phyloP scores from a whole-genome alignment of 805 yeast species.

The Pichia phayaonensis region DNA sequence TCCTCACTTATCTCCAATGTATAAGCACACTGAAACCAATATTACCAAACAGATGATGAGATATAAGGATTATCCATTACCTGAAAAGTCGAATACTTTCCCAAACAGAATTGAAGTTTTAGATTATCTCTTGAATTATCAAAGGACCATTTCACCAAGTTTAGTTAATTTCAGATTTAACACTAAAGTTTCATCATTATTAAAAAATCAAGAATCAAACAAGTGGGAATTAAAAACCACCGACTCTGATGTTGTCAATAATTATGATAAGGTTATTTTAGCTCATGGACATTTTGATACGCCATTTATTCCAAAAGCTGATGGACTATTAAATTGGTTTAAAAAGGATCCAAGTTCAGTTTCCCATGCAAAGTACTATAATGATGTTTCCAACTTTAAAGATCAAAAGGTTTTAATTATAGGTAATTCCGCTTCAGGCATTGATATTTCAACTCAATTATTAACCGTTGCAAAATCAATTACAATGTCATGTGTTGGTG shows the following conservation, averaged over 20 bases:
- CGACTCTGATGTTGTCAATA: not conserved
- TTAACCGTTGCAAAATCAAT: slow-evolving; percentile 25
- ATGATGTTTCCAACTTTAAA: slow-evolving; percentile 26
- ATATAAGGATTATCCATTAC: slow-evolving; percentile 25
- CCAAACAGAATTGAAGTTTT: slow-evolving; percentile 57
- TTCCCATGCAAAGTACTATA: slow-evolving; percentile 40
- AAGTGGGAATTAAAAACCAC: slow-evolving; percentile 23
- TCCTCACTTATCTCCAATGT: slow-evolving; percentile 27
- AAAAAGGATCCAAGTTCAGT: slow-evolving; percentile 25
- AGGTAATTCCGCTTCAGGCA: slow-evolving; percentile 62
- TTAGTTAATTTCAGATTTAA: slow-evolving; percentile 30
- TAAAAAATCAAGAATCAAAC: slow-evolving; percentile 18
- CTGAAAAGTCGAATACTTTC: slow-evolving; percentile 39
- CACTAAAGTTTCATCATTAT: slow-evolving; percentile 40
- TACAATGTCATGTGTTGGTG: slow-evolving; percentile 24
- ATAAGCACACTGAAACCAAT: slow-evolving; percentile 29
- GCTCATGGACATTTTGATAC: slow-evolving; percentile 43
- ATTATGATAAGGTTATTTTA: slow-evolving; percentile 33
- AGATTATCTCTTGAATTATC: slow-evolving; percentile 51
- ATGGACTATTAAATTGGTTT: slow-evolving; percentile 33
- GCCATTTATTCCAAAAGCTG: slow-evolving; percentile 38
- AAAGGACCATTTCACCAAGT: slow-evolving; percentile 32
- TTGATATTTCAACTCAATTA: slow-evolving; percentile 40
- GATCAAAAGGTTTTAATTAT: slow-evolving; percentile 30
- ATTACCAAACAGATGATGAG: slow-evolving; percentile 27